phyloP scores from a whole-genome alignment of 139 green algal species.

The Microglena sp. region DNA sequence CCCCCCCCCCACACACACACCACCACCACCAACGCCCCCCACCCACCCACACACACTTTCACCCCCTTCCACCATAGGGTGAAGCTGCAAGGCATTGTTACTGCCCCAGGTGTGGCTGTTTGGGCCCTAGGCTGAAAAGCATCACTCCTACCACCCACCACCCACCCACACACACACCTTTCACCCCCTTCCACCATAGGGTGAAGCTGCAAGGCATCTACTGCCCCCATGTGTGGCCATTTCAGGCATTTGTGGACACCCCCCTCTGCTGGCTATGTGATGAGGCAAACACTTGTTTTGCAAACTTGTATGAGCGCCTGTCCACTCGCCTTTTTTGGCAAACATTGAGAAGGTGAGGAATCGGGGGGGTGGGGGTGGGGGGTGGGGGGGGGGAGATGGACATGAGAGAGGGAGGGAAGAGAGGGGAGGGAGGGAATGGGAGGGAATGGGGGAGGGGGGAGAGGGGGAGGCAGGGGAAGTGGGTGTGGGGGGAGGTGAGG shows the following conservation, averaged over 20 bases:
- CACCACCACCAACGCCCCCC: no score
- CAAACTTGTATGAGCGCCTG: slow-evolving; percentile 82
- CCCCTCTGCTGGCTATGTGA: slow-evolving; percentile 57
- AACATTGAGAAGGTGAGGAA: slow-evolving; percentile 71
- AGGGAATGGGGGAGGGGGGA: not conserved
- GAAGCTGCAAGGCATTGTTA: no score
- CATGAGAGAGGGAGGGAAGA: not conserved
- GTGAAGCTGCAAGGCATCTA: slow-evolving; percentile 27
- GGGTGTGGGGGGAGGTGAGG: not conserved
- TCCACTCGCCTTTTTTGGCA: slow-evolving; percentile 86
- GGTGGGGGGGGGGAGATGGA: not conserved
- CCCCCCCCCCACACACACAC: no score
- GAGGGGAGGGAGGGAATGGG: not conserved
- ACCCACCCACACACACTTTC: no score
- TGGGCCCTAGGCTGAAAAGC: no score
- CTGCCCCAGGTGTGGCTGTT: no score
- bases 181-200: slow-evolving; percentile 18
- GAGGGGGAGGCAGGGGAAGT: not conserved
- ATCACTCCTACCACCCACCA: not conserved
- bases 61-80: no score
- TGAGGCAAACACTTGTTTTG: slow-evolving; percentile 80
- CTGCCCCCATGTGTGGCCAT: slow-evolving; percentile 61
- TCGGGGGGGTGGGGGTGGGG: not conserved
- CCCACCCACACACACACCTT: slow-evolving; percentile 2
- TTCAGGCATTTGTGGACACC: slow-evolving; percentile 60